Evolutionary conservation across 2,329 filamentous ascomycete species (phyloP), one percentile per base, ranked within the genome.

Genomic region (Exophiala viscosa): DNA sequence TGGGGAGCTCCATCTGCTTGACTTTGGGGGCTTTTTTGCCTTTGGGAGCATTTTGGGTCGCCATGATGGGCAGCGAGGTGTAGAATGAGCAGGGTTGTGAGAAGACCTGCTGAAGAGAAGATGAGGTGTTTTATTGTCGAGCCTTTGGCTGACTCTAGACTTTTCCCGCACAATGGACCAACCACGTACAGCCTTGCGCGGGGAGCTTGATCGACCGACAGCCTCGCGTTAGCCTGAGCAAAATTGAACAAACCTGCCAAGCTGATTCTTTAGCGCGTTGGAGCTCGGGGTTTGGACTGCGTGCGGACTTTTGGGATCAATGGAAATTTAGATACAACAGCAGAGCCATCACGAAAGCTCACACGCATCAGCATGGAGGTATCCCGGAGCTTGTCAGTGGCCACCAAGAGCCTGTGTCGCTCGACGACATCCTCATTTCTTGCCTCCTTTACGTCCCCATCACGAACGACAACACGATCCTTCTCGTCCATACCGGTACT

Each of bases 1-100:
- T 60, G 34, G 58, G 57, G 23, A 69, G 57, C 14, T 64, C 65
- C 54, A 69, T 67, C 41, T 67, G 57, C 45, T 59, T 60, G 43
- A 63, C 55, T 47, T 63, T 63, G 20, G 59, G 57, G 23, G 57
- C 57, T 48, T 62, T 62, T 51, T 64, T 61, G 47, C 49, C 50
- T 48, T 59, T 59, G 42, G 54, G 49, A 14, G 58, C 23, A 34
- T 59, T 59, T n/a, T 54, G 38, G 14, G 50, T 40, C 18, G 56
- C 53, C 56, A 60, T 56, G 10, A 38, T 54, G 48, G 31, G 33
- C 14, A 36, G 34, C 17, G n/a, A 31, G 41, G 4, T 36, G n/a
- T n/a, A 39, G 39, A 35, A 7, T 38, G 45, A 32, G n/a, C 20
- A 23, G 39, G 41, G 35, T 39, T 10, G 39, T n/a, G 15, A 23